These are phyloP conservation scores for Colletotrichum sp. DNA, from an alignment of 2,329 filamentous ascomycete genomes.

Conservation along the genomic window DNA sequence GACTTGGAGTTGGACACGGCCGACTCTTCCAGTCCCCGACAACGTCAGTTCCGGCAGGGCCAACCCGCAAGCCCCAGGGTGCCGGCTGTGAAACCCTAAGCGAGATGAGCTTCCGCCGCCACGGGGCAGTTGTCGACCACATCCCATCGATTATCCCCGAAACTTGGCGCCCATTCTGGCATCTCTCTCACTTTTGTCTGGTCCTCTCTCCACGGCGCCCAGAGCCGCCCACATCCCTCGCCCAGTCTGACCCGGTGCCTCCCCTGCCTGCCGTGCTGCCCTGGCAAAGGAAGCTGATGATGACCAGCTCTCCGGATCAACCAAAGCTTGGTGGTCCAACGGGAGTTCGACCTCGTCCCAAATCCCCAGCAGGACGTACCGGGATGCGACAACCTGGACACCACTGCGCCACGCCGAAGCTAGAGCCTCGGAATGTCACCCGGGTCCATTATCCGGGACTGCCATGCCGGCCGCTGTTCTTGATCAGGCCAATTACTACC, in stretches of 20 bases:
- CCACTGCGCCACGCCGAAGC: slow-evolving; percentile 18
- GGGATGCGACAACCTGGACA: background rate
- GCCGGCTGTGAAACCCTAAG: slow-evolving; percentile 21
- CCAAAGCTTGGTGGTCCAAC: slow-evolving; percentile 5
- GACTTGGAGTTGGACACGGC: background rate
- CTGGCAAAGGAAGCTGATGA: background rate
- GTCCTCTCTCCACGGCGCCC: background rate
- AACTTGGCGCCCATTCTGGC: background rate
- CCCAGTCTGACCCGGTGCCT: background rate
- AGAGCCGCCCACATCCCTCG: slow-evolving; percentile 15
- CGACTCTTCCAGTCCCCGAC: background rate
- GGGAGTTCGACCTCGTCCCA: background rate
- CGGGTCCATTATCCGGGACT: slow-evolving; percentile 4
- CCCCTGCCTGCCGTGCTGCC: background rate
- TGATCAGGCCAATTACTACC: background rate
- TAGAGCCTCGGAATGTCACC: slow-evolving; percentile 7
- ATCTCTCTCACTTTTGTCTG: background rate
- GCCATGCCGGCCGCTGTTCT: slow-evolving; percentile 11
- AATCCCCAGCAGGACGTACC: background rate
- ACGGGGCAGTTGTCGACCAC: slow-evolving; percentile 10
- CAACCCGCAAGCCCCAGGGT: background rate
- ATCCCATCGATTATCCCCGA: slow-evolving; percentile 9
- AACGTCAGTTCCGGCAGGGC: slow-evolving; percentile 3
- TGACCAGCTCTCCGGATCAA: slow-evolving; percentile 6
- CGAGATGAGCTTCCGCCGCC: slow-evolving; percentile 23